Evolutionary conservation across 2,329 filamentous ascomycete genomes (phyloP).

Genomic region (Alternaria ethzedia): DNA sequence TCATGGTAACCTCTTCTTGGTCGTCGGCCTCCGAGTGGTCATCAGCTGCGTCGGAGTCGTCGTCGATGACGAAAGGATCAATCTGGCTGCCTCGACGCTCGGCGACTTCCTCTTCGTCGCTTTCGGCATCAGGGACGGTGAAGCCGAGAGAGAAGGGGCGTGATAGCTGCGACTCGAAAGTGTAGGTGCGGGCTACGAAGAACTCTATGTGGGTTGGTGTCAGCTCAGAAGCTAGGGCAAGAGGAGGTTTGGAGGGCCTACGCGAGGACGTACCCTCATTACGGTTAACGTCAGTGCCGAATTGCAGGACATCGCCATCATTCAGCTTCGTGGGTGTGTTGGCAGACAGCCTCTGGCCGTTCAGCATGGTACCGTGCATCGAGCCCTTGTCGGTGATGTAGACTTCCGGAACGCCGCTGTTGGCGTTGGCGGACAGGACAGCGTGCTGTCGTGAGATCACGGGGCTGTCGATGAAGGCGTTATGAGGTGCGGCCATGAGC

Average conservation of each 20-base stretch:
- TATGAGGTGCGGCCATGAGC: slow-evolving; percentile 55
- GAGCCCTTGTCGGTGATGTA: slow-evolving; percentile 63
- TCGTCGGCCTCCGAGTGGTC: slow-evolving; percentile 9
- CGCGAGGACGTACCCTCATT: slow-evolving; percentile 36
- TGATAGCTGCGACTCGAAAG: slow-evolving; percentile 29
- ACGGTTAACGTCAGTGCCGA: slow-evolving; percentile 46
- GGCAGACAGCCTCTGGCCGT: slow-evolving; percentile 47
- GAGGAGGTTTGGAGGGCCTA: not conserved
- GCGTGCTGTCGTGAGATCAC: slow-evolving; percentile 76
- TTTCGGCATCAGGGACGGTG: slow-evolving; percentile 40
- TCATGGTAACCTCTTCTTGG: slow-evolving; percentile 15
- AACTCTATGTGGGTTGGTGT: slow-evolving; percentile 28
- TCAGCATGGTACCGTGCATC: slow-evolving; percentile 68
- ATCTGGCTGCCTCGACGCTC: slow-evolving; percentile 30
- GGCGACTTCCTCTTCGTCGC: slow-evolving; percentile 34
- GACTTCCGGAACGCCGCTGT: slow-evolving; percentile 38
- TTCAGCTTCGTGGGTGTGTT: slow-evolving; percentile 29
- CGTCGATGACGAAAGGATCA: slow-evolving; percentile 40
- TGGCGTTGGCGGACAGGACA: slow-evolving; percentile 42
- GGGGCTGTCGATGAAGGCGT: slow-evolving; percentile 73
- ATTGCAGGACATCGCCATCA: slow-evolving; percentile 44
- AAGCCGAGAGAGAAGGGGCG: slow-evolving; percentile 34
- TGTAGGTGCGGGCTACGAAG: slow-evolving; percentile 42
- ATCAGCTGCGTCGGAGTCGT: slow-evolving; percentile 31
- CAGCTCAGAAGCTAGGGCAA: not conserved